Evolutionary conservation across 2,329 filamentous ascomycete genomes (phyloP).

Genomic region (Ascomycota sp.): DNA sequence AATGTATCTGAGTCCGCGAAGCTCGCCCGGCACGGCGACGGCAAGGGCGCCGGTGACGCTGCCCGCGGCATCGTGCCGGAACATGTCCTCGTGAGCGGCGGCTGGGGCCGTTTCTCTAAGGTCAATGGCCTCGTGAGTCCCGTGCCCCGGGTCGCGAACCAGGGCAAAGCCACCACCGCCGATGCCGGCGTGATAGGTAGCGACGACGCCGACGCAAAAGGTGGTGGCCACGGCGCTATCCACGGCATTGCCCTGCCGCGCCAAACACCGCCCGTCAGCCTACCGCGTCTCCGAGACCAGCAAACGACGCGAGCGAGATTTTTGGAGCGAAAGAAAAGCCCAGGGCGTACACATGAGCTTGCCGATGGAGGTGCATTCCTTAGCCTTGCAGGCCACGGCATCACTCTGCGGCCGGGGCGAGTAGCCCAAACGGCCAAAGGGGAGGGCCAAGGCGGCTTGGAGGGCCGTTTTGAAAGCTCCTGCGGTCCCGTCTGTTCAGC

Average conservation of each 20-base stretch:
- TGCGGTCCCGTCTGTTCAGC: too few species aligned
- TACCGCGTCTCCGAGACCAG: neutral
- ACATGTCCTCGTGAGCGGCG: constrained; percentile 73
- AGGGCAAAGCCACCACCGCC: constrained; percentile 85
- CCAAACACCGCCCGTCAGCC: neutral
- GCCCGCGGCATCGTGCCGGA: constrained; percentile 42
- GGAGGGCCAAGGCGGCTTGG: too few species aligned
- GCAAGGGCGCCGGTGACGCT: constrained; percentile 57
- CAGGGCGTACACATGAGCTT: constrained; percentile 35
- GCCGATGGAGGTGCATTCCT: constrained; percentile 49
- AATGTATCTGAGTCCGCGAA: constrained; percentile 60
- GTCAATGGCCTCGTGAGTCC: constrained; percentile 71
- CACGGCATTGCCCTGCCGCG: constrained; percentile 45
- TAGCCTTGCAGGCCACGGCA: constrained; percentile 50
- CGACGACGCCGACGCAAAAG: constrained; percentile 55
- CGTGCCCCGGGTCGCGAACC: constrained; percentile 48
- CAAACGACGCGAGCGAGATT: neutral
- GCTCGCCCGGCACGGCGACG: constrained; percentile 50
- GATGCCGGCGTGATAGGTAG: constrained; percentile 64
- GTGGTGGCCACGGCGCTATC: constrained; percentile 57
- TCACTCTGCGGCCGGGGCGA: too few species aligned
- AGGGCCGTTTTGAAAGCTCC: too few species aligned
- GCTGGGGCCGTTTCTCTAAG: constrained; percentile 78
- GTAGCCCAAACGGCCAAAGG: too few species aligned
- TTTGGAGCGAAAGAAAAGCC: constrained; percentile 13